Evolutionary conservation across 345 rosid species (phyloP).

Genomic region (Rubroshorea leprosula): DNA sequence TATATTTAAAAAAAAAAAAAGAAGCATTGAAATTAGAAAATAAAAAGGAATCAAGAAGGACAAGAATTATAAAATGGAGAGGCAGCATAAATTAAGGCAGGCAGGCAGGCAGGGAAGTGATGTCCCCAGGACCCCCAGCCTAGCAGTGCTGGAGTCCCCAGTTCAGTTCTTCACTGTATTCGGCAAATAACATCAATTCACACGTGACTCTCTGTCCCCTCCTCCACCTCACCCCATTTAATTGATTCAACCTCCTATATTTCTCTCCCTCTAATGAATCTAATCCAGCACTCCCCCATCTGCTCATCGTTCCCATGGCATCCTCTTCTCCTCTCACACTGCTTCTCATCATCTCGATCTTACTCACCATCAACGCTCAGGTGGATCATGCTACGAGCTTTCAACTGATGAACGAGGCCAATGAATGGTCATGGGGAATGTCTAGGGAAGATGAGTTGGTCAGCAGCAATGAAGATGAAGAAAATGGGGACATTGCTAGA

Average conservation of each 20-base stretch:
- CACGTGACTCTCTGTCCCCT: neutral
- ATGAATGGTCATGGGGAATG: conserved; percentile 13
- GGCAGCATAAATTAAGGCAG: no score
- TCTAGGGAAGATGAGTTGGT: conserved; percentile 5
- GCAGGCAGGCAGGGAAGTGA: no score
- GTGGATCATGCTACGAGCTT: conserved; percentile 1
- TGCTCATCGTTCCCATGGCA: conserved; percentile 4
- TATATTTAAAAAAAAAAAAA: no score
- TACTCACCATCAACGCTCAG: conserved; percentile 6
- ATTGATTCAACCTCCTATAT: neutral
- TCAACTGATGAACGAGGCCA: conserved; percentile 6
- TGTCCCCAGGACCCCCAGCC: no score
- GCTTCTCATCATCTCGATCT: conserved; percentile 1
- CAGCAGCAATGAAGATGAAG: neutral
- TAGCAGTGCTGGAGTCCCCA: no score
- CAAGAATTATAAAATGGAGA: no score
- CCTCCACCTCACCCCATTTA: neutral
- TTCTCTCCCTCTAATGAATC: neutral
- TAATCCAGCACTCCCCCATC: neutral
- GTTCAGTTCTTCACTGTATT: neutral
- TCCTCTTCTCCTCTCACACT: neutral
- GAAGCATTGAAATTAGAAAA: no score
- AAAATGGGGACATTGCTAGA: conserved; percentile 21
- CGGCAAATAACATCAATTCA: neutral
- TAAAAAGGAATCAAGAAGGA: no score